phyloP scores from a whole-genome alignment of 768 basidiomycete genomes.

The Termitomyces sp. region DNA sequence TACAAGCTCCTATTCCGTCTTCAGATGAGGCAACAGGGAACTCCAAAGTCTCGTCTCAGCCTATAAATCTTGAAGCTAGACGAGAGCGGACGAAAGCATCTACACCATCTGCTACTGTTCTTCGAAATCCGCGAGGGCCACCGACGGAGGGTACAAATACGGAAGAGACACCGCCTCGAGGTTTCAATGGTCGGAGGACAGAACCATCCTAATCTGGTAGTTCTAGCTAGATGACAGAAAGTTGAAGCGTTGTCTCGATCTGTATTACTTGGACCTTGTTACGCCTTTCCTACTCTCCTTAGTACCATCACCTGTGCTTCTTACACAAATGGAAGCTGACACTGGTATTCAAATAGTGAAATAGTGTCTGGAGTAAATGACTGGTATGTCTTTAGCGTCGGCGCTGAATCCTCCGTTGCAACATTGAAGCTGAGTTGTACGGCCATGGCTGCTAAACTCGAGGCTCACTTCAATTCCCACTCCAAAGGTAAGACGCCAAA shows the following conservation, averaged over 20 bases:
- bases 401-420: not conserved
- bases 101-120: constrained; percentile 6
- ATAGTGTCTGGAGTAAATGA: too few relatives aligned
- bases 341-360: not conserved
- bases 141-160: not conserved
- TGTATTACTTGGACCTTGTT: not conserved
- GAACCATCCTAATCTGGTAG: not conserved
- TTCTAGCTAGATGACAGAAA: not conserved
- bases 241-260: not conserved
- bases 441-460: not conserved
- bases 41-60: not conserved
- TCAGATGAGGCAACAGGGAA: constrained; percentile 1
- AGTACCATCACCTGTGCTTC: not conserved
- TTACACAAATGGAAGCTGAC: not conserved
- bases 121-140: constrained; percentile 21
- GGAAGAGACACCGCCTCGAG: constrained; percentile 8
- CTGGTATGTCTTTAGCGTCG: not conserved
- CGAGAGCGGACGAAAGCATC: constrained; percentile 3
- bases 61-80: not conserved
- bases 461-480: not conserved
- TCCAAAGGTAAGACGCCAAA: not conserved
- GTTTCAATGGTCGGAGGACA: constrained; percentile 18
- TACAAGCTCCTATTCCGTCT: not conserved
- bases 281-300: not conserved
- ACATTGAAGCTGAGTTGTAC: not conserved